Evolutionary conservation across 768 basidiomycete genomes (phyloP).

Genomic region (Leccinum obscurum): DNA sequence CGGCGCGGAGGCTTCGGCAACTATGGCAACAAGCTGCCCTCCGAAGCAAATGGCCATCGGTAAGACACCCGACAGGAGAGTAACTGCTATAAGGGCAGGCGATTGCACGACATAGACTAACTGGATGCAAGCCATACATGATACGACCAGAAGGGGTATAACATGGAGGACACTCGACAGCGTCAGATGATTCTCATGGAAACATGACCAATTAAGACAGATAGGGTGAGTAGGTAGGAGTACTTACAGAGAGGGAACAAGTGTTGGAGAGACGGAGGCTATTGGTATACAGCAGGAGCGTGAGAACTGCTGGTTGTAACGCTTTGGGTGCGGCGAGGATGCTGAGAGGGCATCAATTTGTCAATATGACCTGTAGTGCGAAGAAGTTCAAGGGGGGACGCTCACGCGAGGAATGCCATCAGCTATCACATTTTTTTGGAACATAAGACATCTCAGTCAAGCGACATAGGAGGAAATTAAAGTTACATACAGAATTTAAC

Average conservation of each 20-base stretch:
- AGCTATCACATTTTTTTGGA: slow-evolving; percentile 11
- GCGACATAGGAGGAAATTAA: background rate
- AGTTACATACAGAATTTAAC: slow-evolving; percentile 9
- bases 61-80: slow-evolving; percentile 14
- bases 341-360: slow-evolving; percentile 1
- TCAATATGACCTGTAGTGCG: background rate
- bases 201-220: background rate
- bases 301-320: slow-evolving; percentile 9
- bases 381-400: no score
- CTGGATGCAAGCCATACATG: slow-evolving; percentile 9
- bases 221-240: background rate
- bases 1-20: background rate
- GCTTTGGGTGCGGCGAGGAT: slow-evolving; percentile 11
- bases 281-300: slow-evolving; percentile 27
- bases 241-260: slow-evolving; percentile 11
- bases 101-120: slow-evolving; percentile 14
- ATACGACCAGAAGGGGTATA: slow-evolving; percentile 19
- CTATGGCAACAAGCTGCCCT: background rate
- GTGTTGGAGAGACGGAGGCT: slow-evolving; percentile 18
- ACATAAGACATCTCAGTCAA: background rate
- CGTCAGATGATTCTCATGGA: slow-evolving; percentile 5
- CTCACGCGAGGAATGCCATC: slow-evolving; percentile 20
- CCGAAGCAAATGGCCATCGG: slow-evolving; percentile 6
- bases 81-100: slow-evolving; percentile 1
- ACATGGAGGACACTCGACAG: slow-evolving; percentile 16